Evolutionary conservation across 768 basidiomycete genomes (phyloP), one percentile per base, ranked within the genome.

Genomic region (Gloeopeniophorella convolvens): DNA sequence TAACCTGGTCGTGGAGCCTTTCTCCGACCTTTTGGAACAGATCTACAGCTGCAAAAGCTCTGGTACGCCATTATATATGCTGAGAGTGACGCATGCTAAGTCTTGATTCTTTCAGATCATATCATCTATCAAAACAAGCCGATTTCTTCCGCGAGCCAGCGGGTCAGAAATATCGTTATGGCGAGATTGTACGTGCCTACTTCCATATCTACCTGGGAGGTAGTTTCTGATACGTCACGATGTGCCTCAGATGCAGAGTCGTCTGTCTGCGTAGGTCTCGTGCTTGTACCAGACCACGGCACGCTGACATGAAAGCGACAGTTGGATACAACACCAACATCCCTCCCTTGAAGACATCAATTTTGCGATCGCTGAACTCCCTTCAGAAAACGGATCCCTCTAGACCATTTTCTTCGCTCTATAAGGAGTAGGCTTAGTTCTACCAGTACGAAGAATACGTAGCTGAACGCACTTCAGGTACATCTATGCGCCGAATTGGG

Each of bases 11-110:
- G 6, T 34, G 20, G 27, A n/a, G 9, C 40, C 36, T 0, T 39
- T 51, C 11, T 42, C 21, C 31, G 54, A 49, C 6, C 54, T 62
- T 3, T 35, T 62, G 20, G 51, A 56, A 31, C 32, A 46, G 18
- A 18, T 60, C 8, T 60, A 54, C 33, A 51, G 44, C 13, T 51
- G 46, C 11, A 26, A 13, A 11, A 41, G 40, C 30, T 8, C 31
- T 4, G 47, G 52, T 54, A 9, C 42, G 46, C 16, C n/a, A n/a
- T n/a, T 12, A 10, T n/a, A 20, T 9, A 7, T 18, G 10, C 16
- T 10, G 2, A 7, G 30, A 15, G 3, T n/a, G n/a, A n/a, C 3
- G 9, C 12, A 13, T 7, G 3, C 13, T 23, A 12, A 21, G 37
- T 0, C 42, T 54, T 12, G 48, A 12, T 12, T 20, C 26, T 5